These are phyloP conservation scores for Chlorella variabilis DNA, from an alignment of 163 green algal species.

Conservation along the genomic window DNA sequence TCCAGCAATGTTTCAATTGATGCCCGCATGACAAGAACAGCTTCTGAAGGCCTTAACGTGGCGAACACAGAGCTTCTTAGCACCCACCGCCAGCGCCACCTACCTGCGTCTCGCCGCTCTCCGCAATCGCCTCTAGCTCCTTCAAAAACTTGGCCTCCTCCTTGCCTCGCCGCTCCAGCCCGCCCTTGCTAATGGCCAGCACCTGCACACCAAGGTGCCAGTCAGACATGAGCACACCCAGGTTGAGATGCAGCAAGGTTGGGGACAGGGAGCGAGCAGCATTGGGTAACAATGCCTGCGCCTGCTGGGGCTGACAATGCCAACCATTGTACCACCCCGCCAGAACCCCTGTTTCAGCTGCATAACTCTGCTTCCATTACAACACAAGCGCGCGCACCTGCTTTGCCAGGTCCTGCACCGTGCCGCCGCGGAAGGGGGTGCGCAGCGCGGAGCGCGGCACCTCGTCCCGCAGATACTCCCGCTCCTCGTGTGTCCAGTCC, in stretches of 20 bases:
- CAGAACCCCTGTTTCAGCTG: not conserved
- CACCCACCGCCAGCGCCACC: not conserved
- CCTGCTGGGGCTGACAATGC: no score
- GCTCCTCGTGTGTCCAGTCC: slow-evolving; percentile 85
- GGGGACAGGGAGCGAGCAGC: not conserved
- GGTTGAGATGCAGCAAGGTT: not conserved
- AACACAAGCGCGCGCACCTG: not conserved
- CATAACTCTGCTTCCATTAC: not conserved
- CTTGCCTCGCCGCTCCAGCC: slow-evolving; percentile 79
- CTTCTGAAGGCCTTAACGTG: no score
- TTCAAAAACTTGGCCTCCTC: slow-evolving; percentile 87
- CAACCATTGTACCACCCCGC: not conserved
- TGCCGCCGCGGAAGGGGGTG: slow-evolving; percentile 90
- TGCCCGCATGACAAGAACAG: no score
- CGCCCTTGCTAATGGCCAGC: slow-evolving; percentile 80
- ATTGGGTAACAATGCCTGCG: no score
- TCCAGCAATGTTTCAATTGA: no score
- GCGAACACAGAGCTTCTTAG: no score
- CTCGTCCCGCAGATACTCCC: slow-evolving; percentile 63
- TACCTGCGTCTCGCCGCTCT: slow-evolving; percentile 69
- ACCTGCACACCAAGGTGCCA: no score
- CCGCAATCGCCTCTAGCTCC: slow-evolving; percentile 74
- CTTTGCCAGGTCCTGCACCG: slow-evolving; percentile 76
- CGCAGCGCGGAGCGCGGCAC: slow-evolving; percentile 74
- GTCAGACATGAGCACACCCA: slow-evolving; percentile 72